phyloP scores from a whole-genome alignment of 2,329 filamentous ascomycete species.

The Pyricularia grisea region DNA sequence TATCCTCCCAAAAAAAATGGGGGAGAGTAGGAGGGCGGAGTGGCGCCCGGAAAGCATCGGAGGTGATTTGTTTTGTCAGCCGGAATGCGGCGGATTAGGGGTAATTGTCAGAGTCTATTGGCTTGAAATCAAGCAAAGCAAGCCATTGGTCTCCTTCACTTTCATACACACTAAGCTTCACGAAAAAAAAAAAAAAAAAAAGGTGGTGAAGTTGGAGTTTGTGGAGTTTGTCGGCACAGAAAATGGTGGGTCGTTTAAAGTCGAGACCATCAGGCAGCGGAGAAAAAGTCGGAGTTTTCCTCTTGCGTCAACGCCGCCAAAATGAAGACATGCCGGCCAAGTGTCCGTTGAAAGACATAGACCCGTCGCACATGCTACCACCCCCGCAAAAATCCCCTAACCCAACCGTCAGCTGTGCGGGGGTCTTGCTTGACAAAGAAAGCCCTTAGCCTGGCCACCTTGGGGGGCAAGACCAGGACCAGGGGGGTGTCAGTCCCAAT shows the following conservation, averaged over 20 bases:
- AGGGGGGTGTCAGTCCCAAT: not conserved
- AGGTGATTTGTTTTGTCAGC: not conserved
- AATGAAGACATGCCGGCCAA: not conserved
- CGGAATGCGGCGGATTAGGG: not conserved
- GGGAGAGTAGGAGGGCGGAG: not conserved
- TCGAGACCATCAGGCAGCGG: not conserved
- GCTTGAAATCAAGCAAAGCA: too few species aligned
- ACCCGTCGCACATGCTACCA: not conserved
- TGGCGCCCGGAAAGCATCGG: not conserved
- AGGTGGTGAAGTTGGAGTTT: not conserved
- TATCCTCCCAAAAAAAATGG: not conserved
- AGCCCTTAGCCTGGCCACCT: not conserved
- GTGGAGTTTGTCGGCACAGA: not conserved
- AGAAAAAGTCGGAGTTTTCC: not conserved
- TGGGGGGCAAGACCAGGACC: not conserved
- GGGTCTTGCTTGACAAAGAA: not conserved
- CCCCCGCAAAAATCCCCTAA: not conserved
- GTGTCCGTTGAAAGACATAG: not conserved
- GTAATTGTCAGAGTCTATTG: too few species aligned
- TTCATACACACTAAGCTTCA: not conserved
- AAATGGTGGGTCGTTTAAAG: not conserved
- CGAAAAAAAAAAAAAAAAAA: too few species aligned
- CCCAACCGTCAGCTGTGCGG: not conserved
- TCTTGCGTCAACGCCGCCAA: not conserved
- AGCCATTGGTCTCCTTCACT: not conserved